These are phyloP conservation scores for Jamesozyma jinghongensis DNA, from an alignment of 805 yeast genomes.

Conservation along the genomic window DNA sequence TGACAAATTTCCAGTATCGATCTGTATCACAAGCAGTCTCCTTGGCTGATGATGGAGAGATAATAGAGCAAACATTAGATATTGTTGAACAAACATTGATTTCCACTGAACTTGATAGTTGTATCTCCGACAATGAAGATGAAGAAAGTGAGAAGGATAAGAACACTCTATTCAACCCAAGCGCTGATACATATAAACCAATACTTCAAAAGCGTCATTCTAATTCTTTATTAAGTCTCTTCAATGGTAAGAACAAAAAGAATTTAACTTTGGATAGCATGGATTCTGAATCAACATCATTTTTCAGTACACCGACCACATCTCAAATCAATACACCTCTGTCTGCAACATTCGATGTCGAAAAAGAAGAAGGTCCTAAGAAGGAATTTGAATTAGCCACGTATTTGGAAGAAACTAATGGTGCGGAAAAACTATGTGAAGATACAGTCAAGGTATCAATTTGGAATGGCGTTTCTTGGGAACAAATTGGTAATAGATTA, in stretches of 20 bases:
- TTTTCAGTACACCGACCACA: conserved; percentile 2
- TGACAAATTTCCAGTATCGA: conserved; percentile 2
- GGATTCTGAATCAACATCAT: conserved; percentile 1
- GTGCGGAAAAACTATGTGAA: conserved; percentile 9
- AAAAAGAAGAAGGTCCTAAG: not conserved
- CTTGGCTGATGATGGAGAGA: conserved; percentile 2
- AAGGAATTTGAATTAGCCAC: not conserved
- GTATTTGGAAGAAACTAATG: not conserved
- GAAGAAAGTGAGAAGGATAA: not conserved
- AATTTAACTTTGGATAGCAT: conserved; percentile 8
- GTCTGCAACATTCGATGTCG: not conserved
- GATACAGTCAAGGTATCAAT: conserved; percentile 12
- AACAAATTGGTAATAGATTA: conserved; percentile 6
- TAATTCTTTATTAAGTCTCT: conserved; percentile 21
- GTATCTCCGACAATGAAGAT: conserved; percentile 9
- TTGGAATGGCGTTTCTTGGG: conserved; percentile 24
- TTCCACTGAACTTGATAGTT: conserved; percentile 12
- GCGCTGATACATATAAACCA: conserved; percentile 16
- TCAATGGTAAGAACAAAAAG: conserved; percentile 16
- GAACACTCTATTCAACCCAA: conserved; percentile 11
- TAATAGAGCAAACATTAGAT: not conserved
- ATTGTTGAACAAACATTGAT: not conserved
- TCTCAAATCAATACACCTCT: not conserved
- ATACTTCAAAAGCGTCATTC: conserved; percentile 15
- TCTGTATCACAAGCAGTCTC: conserved; percentile 14